Evolutionary conservation across 768 basidiomycete genomes (phyloP).

Genomic region (Tephrocybe sp.): DNA sequence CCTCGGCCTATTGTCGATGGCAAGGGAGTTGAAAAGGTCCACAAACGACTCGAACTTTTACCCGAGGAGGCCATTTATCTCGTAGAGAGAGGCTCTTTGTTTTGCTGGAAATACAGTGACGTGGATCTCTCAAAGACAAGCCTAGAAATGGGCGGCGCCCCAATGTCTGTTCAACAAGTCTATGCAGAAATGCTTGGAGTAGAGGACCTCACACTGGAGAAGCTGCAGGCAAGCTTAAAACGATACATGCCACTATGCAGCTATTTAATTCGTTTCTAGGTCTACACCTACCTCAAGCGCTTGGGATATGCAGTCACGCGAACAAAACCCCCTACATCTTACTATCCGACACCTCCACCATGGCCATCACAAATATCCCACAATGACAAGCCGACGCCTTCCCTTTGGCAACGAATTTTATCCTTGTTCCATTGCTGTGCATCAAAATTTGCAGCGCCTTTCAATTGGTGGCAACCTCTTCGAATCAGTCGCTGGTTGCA

Average conservation of each 20-base stretch:
- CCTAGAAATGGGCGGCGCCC: conserved; percentile 52
- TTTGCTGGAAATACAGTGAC: conserved; percentile 69
- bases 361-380: conserved; percentile 16
- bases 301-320: conserved; percentile 89
- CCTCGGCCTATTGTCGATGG: conserved; percentile 43
- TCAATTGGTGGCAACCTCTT: conserved; percentile 72
- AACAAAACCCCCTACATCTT: conserved; percentile 33
- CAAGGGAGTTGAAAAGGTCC: conserved; percentile 39
- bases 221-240: conserved; percentile 69
- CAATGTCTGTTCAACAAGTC: conserved; percentile 92
- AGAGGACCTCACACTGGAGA: conserved; percentile 77
- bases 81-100: conserved; percentile 84
- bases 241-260: background rate
- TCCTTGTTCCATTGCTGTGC: conserved; percentile 33
- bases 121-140: conserved; percentile 29
- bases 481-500: conserved; percentile 45
- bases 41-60: conserved; percentile 78
- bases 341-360: conserved; percentile 42
- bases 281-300: conserved; percentile 89
- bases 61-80: conserved; percentile 97
- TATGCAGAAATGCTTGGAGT: conserved; percentile 83
- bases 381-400: conserved; percentile 16
- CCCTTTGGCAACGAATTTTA: conserved; percentile 34
- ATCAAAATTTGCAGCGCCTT: conserved; percentile 27
- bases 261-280: conserved; percentile 43